Conservation (phyloP, 139 green algal genomes). For the Dunaliella sp. region DNA sequence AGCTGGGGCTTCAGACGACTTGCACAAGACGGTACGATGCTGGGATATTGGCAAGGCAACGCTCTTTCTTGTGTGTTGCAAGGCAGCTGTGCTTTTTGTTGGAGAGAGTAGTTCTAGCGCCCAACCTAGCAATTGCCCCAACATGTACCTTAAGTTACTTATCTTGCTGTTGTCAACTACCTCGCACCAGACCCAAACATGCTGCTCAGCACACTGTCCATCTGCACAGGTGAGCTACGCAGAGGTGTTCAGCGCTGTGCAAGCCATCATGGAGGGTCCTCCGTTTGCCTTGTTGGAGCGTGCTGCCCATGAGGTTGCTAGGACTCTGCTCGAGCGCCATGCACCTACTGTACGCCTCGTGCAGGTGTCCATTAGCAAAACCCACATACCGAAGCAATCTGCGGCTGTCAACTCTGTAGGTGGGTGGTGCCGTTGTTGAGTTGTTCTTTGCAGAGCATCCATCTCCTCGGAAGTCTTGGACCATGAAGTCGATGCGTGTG, state of each 20-base stretch:
- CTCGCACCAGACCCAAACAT: no score
- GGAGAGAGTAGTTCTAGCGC: no score
- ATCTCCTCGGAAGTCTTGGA: no score
- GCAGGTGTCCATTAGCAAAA: slow-evolving; percentile 3
- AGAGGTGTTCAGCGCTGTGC: slow-evolving; percentile 24
- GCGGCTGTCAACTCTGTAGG: slow-evolving; percentile 9
- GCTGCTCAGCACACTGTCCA: no score
- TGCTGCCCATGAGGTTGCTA: slow-evolving; percentile 11
- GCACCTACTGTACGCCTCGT: not conserved
- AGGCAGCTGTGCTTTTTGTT: no score
- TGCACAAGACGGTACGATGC: slow-evolving; percentile 18
- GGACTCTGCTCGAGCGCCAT: not conserved
- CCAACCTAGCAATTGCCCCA: not conserved
- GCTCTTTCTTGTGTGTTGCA: no score
- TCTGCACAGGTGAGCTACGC: slow-evolving; percentile 31
- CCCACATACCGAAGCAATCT: slow-evolving; percentile 3
- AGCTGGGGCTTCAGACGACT: slow-evolving; percentile 17
- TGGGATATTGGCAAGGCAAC: not conserved
- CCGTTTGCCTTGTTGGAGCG: slow-evolving; percentile 29
- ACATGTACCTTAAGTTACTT: not conserved
- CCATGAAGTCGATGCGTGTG: no score
- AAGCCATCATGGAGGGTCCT: slow-evolving; percentile 21
- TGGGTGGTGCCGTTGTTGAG: slow-evolving; percentile 33
- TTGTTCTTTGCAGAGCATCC: no score
- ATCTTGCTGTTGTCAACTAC: not conserved